These are phyloP conservation scores for Pyricularia pennisetigena DNA, from an alignment of 2,329 filamentous ascomycete genomes.

Conservation along the genomic window DNA sequence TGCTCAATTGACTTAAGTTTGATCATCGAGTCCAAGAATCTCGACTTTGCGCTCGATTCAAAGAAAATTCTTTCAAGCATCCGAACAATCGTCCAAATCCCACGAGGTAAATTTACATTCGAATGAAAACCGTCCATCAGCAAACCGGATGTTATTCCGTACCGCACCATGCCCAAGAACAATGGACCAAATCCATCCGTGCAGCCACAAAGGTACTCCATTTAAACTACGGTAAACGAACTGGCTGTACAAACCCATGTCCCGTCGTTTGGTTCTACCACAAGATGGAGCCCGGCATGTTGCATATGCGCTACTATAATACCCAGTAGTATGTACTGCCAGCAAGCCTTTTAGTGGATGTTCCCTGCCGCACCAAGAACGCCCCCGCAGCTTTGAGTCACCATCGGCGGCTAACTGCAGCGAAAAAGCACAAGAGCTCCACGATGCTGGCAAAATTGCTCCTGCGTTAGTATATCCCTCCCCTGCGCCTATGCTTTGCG, in stretches of 20 bases:
- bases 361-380: not conserved
- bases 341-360: not conserved
- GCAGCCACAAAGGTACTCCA: too few species aligned
- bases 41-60: not conserved
- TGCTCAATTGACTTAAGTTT: not conserved
- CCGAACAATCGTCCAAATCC: not conserved
- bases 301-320: not conserved
- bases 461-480: not conserved
- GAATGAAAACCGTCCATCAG: not conserved
- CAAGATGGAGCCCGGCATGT: not conserved
- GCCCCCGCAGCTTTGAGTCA: constrained; percentile 1
- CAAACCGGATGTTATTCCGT: not conserved
- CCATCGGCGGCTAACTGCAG: not conserved
- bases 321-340: not conserved
- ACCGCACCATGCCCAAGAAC: not conserved
- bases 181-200: not conserved
- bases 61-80: not conserved
- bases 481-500: not conserved
- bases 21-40: not conserved
- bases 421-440: not conserved
- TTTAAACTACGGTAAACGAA: not conserved
- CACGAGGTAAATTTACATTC: not conserved
- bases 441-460: not conserved
- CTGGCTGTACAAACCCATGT: not conserved
- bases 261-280: not conserved